Conservation (phyloP, 2,329 filamentous ascomycete species). For the Diatrype stigma region DNA sequence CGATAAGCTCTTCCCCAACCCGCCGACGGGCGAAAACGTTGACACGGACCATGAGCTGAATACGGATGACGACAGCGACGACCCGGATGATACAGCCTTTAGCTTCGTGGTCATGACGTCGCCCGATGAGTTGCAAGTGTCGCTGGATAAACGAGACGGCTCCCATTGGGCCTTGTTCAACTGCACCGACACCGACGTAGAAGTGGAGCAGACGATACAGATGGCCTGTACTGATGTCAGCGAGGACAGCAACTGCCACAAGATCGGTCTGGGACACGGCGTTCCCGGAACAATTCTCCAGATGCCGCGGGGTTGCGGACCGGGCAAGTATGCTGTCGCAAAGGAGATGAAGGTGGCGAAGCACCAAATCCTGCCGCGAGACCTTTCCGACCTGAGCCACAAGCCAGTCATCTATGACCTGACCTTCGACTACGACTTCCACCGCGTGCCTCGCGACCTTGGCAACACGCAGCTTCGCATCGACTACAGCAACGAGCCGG, state of each 20-base stretch:
- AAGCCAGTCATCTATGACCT: slow-evolving; percentile 29
- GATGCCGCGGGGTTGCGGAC: slow-evolving; percentile 37
- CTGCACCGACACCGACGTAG: slow-evolving; percentile 26
- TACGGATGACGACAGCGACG: no score
- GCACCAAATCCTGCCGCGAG: slow-evolving; percentile 10
- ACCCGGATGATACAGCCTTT: no score
- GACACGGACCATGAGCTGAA: no score
- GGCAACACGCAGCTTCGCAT: slow-evolving; percentile 32
- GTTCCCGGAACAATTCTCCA: slow-evolving; percentile 34
- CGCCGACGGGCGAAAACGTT: no score
- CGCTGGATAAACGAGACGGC: slow-evolving; percentile 39
- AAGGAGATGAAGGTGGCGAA: slow-evolving; percentile 16
- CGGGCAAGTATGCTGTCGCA: slow-evolving; percentile 34
- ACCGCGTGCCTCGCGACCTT: slow-evolving; percentile 26
- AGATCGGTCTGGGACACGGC: slow-evolving; percentile 33
- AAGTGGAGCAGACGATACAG: slow-evolving; percentile 30
- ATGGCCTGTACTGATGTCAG: slow-evolving; percentile 33
- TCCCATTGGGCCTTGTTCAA: slow-evolving; percentile 40
- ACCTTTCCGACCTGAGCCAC: background rate
- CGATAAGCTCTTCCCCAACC: no score
- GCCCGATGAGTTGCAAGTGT: no score
- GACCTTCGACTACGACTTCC: slow-evolving; percentile 38
- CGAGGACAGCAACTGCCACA: slow-evolving; percentile 31
- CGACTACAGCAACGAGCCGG: slow-evolving; percentile 33
- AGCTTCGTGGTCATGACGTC: no score